Percentiles rank a stretch among this genome's conserved stretches.
Conservation (phyloP, 805 yeast species). For the Wickerhamiella musiphila region DNA sequence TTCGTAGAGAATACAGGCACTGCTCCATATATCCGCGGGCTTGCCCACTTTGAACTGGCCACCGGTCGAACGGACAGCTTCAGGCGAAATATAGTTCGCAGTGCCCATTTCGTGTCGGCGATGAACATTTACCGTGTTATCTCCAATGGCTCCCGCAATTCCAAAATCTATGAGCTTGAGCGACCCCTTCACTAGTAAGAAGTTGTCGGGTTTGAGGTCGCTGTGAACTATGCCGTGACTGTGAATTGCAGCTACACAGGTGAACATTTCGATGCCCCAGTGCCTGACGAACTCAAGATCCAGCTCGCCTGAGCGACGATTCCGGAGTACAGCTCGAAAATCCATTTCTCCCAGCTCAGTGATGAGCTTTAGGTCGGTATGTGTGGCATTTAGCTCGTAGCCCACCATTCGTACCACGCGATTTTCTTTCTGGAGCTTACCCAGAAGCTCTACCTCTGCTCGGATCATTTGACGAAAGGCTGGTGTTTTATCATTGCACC, state of each 20-base stretch:
- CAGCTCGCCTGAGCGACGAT: slow-evolving; percentile 32
- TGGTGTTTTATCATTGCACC: slow-evolving; percentile 55
- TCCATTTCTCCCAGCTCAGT: slow-evolving; percentile 96
- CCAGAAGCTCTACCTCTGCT: slow-evolving; percentile 68
- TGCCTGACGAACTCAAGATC: slow-evolving; percentile 74
- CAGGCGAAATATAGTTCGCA: slow-evolving; percentile 97
- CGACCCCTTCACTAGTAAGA: slow-evolving; percentile 65
- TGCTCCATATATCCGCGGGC: slow-evolving; percentile 95
- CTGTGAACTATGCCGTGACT: slow-evolving; percentile 81
- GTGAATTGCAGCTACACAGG: slow-evolving; percentile 76
- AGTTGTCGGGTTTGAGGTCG: slow-evolving; percentile 90
- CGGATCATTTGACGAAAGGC: slow-evolving; percentile 46
- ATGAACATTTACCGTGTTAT: slow-evolving; percentile 76
- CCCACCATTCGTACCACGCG: slow-evolving; percentile 71
- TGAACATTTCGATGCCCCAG: slow-evolving; percentile 65
- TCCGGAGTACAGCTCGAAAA: slow-evolving; percentile 59
- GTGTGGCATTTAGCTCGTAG: slow-evolving; percentile 37
- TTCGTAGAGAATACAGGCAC: slow-evolving; percentile 90
- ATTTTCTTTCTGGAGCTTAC: slow-evolving; percentile 37
- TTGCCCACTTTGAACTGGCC: slow-evolving; percentile 60
- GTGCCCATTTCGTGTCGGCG: slow-evolving; percentile 88
- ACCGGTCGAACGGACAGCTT: slow-evolving; percentile 38
- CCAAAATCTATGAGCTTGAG: slow-evolving; percentile 91
- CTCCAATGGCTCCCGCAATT: slow-evolving; percentile 75
- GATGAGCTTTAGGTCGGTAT: slow-evolving; percentile 45